These are phyloP conservation scores for Pythium vanterpoolii DNA, from an alignment of 352 stramenopile genomes.

Conservation along the genomic window DNA sequence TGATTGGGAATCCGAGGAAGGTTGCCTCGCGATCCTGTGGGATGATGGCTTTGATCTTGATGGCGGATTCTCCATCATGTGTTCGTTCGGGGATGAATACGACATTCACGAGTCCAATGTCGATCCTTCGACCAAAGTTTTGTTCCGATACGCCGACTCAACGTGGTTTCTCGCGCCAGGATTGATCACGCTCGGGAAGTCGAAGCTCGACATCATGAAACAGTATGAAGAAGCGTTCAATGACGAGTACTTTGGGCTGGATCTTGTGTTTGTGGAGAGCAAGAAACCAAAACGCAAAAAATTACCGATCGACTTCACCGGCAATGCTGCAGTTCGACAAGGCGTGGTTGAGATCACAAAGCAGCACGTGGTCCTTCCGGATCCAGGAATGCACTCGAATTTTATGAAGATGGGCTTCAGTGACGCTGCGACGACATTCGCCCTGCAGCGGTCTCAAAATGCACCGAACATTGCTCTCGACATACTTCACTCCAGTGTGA, in stretches of 20 bases:
- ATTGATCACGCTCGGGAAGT: slow-evolving; percentile 70
- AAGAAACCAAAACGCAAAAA: slow-evolving; percentile 31
- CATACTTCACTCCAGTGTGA: slow-evolving; percentile 60
- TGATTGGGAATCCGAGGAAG: slow-evolving; percentile 79
- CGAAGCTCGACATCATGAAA: slow-evolving; percentile 80
- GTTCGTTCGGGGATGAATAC: slow-evolving; percentile 79
- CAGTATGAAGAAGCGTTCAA: slow-evolving; percentile 84
- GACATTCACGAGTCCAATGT: slow-evolving; percentile 41
- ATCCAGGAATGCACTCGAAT: slow-evolving; percentile 78
- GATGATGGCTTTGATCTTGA: slow-evolving; percentile 73
- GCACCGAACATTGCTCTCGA: slow-evolving; percentile 71
- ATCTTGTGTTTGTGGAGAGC: slow-evolving; percentile 72
- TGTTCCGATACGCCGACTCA: slow-evolving; percentile 79
- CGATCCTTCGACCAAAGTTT: slow-evolving; percentile 62
- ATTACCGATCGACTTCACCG: slow-evolving; percentile 61
- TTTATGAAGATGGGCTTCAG: slow-evolving; percentile 80
- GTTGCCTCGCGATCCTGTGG: slow-evolving; percentile 78
- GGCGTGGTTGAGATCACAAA: slow-evolving; percentile 79
- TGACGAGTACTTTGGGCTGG: slow-evolving; percentile 74
- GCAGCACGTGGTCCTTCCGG: slow-evolving; percentile 69
- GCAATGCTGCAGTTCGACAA: slow-evolving; percentile 62
- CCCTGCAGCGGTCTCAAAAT: slow-evolving; percentile 76
- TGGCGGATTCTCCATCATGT: slow-evolving; percentile 80
- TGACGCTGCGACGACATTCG: slow-evolving; percentile 71
- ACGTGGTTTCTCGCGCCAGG: slow-evolving; percentile 72